Evolutionary conservation across 2,329 filamentous ascomycete genomes (phyloP).

Genomic region (Periconia digitata): DNA sequence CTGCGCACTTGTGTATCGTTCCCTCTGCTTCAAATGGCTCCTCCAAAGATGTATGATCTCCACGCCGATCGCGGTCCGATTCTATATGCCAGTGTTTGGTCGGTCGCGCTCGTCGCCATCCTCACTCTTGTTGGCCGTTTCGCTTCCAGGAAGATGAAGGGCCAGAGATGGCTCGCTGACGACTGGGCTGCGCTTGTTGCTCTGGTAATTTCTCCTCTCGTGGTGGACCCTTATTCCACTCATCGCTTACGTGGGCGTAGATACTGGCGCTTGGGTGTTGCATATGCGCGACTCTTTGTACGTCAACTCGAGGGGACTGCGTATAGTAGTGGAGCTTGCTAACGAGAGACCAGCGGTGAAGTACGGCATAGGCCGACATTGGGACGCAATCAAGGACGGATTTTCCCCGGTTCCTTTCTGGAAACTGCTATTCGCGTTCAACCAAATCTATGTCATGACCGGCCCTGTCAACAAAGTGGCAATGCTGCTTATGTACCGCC

Average conservation of each 20-base stretch:
- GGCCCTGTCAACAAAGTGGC: constrained; percentile 3
- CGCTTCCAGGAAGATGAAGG: constrained; percentile 2
- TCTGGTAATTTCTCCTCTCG: neutral
- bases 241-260: neutral
- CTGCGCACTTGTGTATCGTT: neutral
- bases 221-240: neutral
- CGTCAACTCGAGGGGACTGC: neutral
- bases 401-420: constrained; percentile 2
- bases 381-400: neutral
- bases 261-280: constrained; percentile 4
- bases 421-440: constrained; percentile 4
- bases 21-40: neutral
- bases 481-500: constrained; percentile 2
- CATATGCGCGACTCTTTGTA: constrained; percentile 3
- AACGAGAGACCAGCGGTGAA: neutral
- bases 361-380: constrained; percentile 2
- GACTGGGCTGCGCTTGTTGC: constrained; percentile 2
- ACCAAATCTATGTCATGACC: constrained; percentile 5
- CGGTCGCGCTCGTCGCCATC: constrained; percentile 1
- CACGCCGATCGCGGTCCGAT: constrained; percentile 1
- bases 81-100: constrained; percentile 1
- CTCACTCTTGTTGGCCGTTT: constrained; percentile 1
- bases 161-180: constrained; percentile 3
- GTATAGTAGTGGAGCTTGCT: neutral
- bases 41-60: constrained; percentile 2